These are phyloP conservation scores for Solanum hybrid DNA, from an alignment of 305 asterid genomes.

Conservation along the genomic window DNA sequence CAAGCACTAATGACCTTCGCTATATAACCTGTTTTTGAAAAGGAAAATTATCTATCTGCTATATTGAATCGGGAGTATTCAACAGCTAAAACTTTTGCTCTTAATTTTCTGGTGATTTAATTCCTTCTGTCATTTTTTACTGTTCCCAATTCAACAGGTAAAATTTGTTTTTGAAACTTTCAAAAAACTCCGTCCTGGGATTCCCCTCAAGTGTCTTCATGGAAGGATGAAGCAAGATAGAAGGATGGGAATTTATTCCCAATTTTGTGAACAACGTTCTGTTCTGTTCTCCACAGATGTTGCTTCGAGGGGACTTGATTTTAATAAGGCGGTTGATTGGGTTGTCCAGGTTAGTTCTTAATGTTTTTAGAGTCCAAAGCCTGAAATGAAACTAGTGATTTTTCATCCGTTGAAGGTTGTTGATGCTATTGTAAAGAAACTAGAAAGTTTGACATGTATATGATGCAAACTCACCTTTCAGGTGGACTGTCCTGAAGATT, in stretches of 20 bases:
- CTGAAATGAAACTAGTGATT: not conserved
- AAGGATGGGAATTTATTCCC: conserved; percentile 62
- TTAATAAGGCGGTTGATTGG: conserved; percentile 88
- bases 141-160: conserved; percentile 36
- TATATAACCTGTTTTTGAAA: not conserved
- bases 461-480: conserved; percentile 20
- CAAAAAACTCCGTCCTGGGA: conserved; percentile 94
- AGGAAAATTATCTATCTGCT: not conserved
- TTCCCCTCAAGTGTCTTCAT: conserved; percentile 77
- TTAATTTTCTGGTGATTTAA: not conserved
- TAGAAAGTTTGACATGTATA: not conserved
- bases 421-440: not conserved
- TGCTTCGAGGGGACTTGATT: conserved; percentile 96
- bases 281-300: conserved; percentile 84
- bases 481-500: conserved; percentile 99
- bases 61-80: not conserved
- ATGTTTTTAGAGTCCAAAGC: not conserved
- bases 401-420: not conserved
- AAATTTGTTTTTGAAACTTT: conserved; percentile 72
- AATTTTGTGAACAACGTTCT: conserved; percentile 62
- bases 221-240: conserved; percentile 91
- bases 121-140: conserved; percentile 13
- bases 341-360: conserved; percentile 81
- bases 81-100: not conserved
- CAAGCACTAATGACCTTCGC: not conserved